These are phyloP conservation scores for Chaetomium sp. DNA, from an alignment of 2,329 filamentous ascomycete genomes.

Conservation along the genomic window DNA sequence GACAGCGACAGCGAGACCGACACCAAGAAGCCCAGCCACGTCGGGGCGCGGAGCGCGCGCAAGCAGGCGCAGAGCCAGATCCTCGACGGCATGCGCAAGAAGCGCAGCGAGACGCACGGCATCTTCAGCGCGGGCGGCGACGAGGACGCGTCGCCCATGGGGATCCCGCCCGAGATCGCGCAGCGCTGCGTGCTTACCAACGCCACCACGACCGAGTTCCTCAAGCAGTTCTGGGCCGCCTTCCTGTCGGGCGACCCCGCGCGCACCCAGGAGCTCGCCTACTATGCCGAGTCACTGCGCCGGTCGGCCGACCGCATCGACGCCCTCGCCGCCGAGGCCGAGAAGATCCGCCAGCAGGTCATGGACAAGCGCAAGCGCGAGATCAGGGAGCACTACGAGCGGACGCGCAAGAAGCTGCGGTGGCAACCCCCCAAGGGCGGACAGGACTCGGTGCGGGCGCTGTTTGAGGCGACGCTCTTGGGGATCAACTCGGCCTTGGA, in stretches of 20 bases:
- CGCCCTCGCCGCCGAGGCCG: conserved; percentile 77
- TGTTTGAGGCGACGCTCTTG: conserved; percentile 60
- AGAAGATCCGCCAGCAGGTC: conserved; percentile 68
- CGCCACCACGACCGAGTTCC: conserved; percentile 89
- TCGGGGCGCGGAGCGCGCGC: conserved; percentile 71
- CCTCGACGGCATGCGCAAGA: conserved; percentile 63
- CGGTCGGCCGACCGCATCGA: conserved; percentile 78
- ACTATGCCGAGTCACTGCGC: conserved; percentile 78
- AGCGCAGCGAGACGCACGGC: conserved; percentile 61
- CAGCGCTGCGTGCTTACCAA: conserved; percentile 71
- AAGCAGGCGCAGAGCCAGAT: conserved; percentile 66
- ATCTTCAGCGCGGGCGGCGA: neutral
- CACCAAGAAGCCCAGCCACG: conserved; percentile 52
- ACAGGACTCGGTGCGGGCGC: conserved; percentile 69
- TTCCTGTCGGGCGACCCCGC: conserved; percentile 87
- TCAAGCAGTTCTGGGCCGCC: conserved; percentile 95
- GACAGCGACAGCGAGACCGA: conserved; percentile 70
- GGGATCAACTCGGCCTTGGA: conserved; percentile 25
- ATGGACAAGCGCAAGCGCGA: conserved; percentile 69
- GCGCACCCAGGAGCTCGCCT: conserved; percentile 76
- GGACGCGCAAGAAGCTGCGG: conserved; percentile 72
- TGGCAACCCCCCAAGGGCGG: conserved; percentile 77
- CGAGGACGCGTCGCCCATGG: conserved; percentile 57
- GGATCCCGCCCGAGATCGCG: conserved; percentile 57
- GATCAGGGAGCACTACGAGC: conserved; percentile 68